Conservation (phyloP, 495 filamentous ascomycete species). For the Podospora conica region DNA sequence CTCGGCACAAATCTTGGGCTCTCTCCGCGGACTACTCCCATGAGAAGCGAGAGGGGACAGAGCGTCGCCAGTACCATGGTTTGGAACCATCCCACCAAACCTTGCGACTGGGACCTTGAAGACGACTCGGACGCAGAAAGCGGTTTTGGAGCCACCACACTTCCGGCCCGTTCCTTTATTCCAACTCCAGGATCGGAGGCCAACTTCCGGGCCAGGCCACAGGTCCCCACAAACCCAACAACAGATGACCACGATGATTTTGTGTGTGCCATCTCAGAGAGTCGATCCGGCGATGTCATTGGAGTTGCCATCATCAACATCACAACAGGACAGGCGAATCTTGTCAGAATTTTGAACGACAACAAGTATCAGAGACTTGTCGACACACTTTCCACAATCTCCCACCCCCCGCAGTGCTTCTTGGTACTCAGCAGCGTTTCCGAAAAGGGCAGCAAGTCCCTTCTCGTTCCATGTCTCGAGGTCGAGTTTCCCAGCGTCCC, state of each 20-base stretch:
- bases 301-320: conserved; percentile 87
- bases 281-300: conserved; percentile 73
- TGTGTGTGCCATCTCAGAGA: conserved; percentile 84
- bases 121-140: background rate
- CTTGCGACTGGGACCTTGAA: background rate
- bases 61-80: background rate
- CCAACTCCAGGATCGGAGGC: background rate
- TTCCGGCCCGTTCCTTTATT: background rate
- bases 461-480: conserved; percentile 55
- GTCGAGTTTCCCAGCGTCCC: conserved; percentile 54
- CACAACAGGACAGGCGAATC: conserved; percentile 61
- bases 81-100: background rate
- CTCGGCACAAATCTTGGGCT: background rate
- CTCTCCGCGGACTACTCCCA: background rate
- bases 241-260: conserved; percentile 49
- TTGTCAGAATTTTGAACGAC: conserved; percentile 62
- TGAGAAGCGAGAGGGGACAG: background rate
- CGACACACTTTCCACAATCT: conserved; percentile 58
- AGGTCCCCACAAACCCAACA: background rate
- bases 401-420: conserved; percentile 30
- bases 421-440: conserved; percentile 43
- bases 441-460: conserved; percentile 66
- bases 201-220: background rate
- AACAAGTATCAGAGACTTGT: conserved; percentile 60
- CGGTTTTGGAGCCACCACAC: background rate